phyloP scores from a whole-genome alignment of 768 basidiomycete species.

The Lactifluus volemus region DNA sequence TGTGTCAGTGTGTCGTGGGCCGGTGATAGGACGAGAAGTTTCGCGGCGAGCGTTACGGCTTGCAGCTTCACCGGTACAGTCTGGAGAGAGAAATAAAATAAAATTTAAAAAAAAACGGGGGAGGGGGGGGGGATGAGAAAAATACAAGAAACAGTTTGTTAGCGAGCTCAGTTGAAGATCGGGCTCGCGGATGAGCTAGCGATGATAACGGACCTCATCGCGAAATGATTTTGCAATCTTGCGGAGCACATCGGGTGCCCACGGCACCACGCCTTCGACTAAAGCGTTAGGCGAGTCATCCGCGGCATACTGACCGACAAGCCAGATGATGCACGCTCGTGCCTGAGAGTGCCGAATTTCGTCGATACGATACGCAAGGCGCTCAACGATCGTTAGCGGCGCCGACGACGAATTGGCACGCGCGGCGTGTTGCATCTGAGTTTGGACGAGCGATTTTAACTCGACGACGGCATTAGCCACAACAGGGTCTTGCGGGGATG shows the following conservation, averaged over 20 bases:
- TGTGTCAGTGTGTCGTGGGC: conserved; percentile 40
- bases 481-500: conserved; percentile 47
- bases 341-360: conserved; percentile 74
- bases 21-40: conserved; percentile 67
- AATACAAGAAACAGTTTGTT: not conserved
- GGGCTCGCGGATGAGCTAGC: not conserved
- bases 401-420: conserved; percentile 17
- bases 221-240: conserved; percentile 65
- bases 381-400: conserved; percentile 63
- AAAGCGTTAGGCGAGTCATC: conserved; percentile 32
- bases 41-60: conserved; percentile 76
- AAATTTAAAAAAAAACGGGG: no score
- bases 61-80: conserved; percentile 68
- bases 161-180: not conserved
- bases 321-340: conserved; percentile 83
- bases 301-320: conserved; percentile 81
- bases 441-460: conserved; percentile 76
- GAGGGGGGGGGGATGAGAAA: not conserved
- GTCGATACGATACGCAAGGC: conserved; percentile 69
- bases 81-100: conserved; percentile 32
- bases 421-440: conserved; percentile 38
- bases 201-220: conserved; percentile 45
- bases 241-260: conserved; percentile 89
- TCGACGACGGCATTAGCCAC: conserved; percentile 79
- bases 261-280: conserved; percentile 54